These are phyloP conservation scores for Beauveria rudraprayagi DNA, from an alignment of 2,329 filamentous ascomycete species.

Conservation along the genomic window DNA sequence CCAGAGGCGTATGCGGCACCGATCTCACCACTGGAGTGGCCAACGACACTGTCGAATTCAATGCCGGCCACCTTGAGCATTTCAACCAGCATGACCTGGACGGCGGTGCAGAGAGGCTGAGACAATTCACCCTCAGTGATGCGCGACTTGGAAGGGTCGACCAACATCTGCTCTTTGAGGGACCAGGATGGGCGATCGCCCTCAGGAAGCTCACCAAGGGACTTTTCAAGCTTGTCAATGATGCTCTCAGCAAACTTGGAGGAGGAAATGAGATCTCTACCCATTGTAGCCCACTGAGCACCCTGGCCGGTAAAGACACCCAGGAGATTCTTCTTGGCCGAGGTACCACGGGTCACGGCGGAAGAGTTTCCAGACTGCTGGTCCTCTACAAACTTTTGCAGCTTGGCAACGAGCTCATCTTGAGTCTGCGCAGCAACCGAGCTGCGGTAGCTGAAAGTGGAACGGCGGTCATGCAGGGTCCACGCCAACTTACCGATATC, in stretches of 20 bases:
- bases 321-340: conserved; percentile 10
- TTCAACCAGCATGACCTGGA: conserved; percentile 23
- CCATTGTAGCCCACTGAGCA: conserved; percentile 26
- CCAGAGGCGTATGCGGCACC: conserved; percentile 42
- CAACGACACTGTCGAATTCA: conserved; percentile 29
- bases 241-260: conserved; percentile 10
- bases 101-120: conserved; percentile 24
- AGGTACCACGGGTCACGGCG: conserved; percentile 3
- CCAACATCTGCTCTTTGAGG: conserved; percentile 19
- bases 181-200: conserved; percentile 20
- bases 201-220: conserved; percentile 15
- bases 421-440: conserved; percentile 11
- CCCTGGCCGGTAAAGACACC: conserved; percentile 27
- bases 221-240: conserved; percentile 18
- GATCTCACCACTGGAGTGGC: conserved; percentile 44
- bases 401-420: conserved; percentile 11
- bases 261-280: conserved; percentile 20
- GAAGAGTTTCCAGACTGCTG: conserved; percentile 14
- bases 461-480: conserved; percentile 14
- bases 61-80: conserved; percentile 24
- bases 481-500: conserved; percentile 15
- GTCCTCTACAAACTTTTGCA: conserved; percentile 9
- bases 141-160: conserved; percentile 10
- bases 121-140: conserved; percentile 21
- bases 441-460: conserved; percentile 13